Evolutionary conservation across 2,329 filamentous ascomycete genomes (phyloP), one percentile per base, ranked within the genome.

Genomic region (Drechmeria coniospora): DNA sequence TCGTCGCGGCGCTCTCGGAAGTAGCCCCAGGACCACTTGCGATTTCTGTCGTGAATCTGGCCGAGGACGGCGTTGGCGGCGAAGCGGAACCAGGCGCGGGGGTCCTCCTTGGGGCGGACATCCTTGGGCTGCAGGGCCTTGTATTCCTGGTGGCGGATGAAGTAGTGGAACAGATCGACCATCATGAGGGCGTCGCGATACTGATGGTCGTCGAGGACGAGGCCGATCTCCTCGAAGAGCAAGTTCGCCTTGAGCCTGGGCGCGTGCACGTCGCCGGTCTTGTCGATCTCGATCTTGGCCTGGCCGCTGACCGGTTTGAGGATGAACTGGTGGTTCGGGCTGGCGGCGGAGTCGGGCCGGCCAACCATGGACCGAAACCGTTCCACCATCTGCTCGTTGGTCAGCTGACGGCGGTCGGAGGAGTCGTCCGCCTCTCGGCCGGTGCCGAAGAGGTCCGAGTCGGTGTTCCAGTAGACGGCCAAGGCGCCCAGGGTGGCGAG

Each of bases 181-280:
- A 99, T 80, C 90, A 98, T 98, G 32, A 99, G 59, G 5, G 79
- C 83, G 55, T 99, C 90, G 17, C 92, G 79, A 48, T 99, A 99
- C 50, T 99, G 90, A 39, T 94, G 74, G 39, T 98, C 87, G 41
- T 99, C 92, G 18, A 99, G 67, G n/a, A 95, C 81, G 37, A 99
- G 77, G 27, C 92, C 90, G 32, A 99, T 86, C 47, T 99, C 92
- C 46, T 99, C 87, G 42, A 99, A 99, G 2, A 95, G 59, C 12
- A 98, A 57, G 21, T 79, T 80, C 16, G 86, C 82, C 53, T 94
- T 95, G 59, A 90, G 76, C 45, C 87, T 90, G 3, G 90, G 81
- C 11, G 70, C 65, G 32, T 81, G 74, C 16, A 70, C 55, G 40
- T 82, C 79, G 15, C 82, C 84, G 2, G 81, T 86, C 55, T 98